A percentile compares a stretch with the other conserved stretches of the same genome.
Conservation (phyloP, 2,329 filamentous ascomycete species). For the Fusarium sp. region DNA sequence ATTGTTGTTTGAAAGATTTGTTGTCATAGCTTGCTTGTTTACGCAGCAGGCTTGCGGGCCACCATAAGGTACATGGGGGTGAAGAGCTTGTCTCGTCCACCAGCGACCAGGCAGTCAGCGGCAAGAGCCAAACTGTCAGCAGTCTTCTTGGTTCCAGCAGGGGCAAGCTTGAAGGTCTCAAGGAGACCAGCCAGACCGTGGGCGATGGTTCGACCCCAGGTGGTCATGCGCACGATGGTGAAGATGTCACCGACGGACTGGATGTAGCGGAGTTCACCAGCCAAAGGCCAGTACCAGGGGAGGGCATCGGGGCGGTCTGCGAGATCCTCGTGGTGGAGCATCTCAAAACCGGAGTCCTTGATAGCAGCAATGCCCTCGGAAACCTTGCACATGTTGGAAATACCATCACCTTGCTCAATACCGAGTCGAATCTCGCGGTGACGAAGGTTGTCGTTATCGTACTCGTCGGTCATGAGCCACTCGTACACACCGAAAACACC, state of each 20-base stretch:
- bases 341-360: constrained; percentile 85
- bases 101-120: constrained; percentile 86
- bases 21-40: constrained; percentile 19
- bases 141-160: constrained; percentile 91
- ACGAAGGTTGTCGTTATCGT: constrained; percentile 86
- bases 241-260: constrained; percentile 81
- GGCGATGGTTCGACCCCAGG: constrained; percentile 77
- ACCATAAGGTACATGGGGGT: constrained; percentile 99
- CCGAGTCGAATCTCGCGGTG: constrained; percentile 92
- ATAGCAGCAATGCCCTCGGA: constrained; percentile 85
- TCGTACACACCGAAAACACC: constrained; percentile 98
- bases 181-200: constrained; percentile 82
- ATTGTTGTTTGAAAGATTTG: constrained; percentile 21
- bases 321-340: constrained; percentile 87
- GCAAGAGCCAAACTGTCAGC: constrained; percentile 86
- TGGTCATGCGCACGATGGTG: constrained; percentile 90
- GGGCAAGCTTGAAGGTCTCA: constrained; percentile 80
- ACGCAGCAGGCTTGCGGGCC: constrained; percentile 77
- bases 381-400: constrained; percentile 95
- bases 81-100: constrained; percentile 90
- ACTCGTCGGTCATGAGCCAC: constrained; percentile 97
- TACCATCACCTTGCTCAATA: constrained; percentile 96
- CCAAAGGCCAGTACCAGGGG: constrained; percentile 95
- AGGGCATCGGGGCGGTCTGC: constrained; percentile 78
- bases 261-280: constrained; percentile 86